phyloP scores from a whole-genome alignment of 495 filamentous ascomycete species.

The Aspergillus affinis region DNA sequence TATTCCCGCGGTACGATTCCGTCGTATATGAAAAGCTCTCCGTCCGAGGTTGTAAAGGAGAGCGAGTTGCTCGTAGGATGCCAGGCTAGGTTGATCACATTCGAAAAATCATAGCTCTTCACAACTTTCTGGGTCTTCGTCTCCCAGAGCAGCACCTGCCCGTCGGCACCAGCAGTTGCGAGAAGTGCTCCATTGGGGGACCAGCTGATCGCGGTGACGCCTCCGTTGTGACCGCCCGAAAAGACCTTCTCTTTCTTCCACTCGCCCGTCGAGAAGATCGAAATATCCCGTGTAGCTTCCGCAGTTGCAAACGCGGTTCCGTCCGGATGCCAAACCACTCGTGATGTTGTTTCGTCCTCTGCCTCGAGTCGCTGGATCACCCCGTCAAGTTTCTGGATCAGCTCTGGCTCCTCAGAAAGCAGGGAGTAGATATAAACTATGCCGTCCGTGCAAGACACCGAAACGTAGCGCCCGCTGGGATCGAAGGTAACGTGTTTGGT shows the following conservation, averaged over 20 bases:
- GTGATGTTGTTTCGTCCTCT: conserved; percentile 73
- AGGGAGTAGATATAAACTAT: conserved; percentile 86
- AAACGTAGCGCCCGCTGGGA: conserved; percentile 69
- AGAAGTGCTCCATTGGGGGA: conserved; percentile 91
- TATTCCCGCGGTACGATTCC: conserved; percentile 72
- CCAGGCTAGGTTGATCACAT: conserved; percentile 84
- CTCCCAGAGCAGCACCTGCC: conserved; percentile 85
- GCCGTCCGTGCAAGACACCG: conserved; percentile 86
- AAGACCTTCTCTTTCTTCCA: conserved; percentile 84
- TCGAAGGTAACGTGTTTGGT: conserved; percentile 90
- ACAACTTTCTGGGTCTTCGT: conserved; percentile 75
- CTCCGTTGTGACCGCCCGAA: conserved; percentile 72
- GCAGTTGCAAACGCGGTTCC: conserved; percentile 86
- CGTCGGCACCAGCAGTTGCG: conserved; percentile 78
- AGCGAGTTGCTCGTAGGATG: conserved; percentile 84
- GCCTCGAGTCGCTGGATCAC: conserved; percentile 76
- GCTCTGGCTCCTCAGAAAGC: conserved; percentile 72
- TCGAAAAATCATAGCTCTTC: conserved; percentile 67
- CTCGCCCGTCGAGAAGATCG: conserved; percentile 79
- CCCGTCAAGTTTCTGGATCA: conserved; percentile 81
- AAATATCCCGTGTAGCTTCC: conserved; percentile 80
- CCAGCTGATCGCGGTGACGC: conserved; percentile 87
- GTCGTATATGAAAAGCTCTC: conserved; percentile 85
- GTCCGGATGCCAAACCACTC: conserved; percentile 89
- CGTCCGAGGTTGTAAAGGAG: conserved; percentile 87